These are phyloP conservation scores for Fusarium citri DNA, from an alignment of 2,329 filamentous ascomycete genomes.

Conservation along the genomic window DNA sequence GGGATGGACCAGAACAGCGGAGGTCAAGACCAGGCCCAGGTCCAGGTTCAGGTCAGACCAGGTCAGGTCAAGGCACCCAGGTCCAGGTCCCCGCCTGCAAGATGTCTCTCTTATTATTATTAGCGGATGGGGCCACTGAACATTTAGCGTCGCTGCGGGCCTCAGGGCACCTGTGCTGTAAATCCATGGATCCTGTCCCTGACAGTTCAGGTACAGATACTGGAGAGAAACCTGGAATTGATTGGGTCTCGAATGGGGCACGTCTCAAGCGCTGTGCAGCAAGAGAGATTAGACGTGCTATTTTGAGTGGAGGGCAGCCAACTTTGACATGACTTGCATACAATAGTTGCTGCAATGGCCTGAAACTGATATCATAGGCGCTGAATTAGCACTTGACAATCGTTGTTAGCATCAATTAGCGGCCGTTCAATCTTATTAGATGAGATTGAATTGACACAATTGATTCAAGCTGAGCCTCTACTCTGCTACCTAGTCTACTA, in stretches of 20 bases:
- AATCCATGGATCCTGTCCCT: constrained; percentile 15
- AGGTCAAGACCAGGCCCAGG: constrained; percentile 2
- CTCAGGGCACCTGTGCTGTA: constrained; percentile 33
- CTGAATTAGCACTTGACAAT: constrained; percentile 9
- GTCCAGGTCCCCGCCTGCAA: constrained; percentile 36
- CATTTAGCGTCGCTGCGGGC: constrained; percentile 45
- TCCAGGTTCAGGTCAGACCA: background rate
- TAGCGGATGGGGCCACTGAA: constrained; percentile 45
- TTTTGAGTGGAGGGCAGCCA: constrained; percentile 42
- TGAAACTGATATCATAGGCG: constrained; percentile 32
- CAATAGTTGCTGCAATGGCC: constrained; percentile 40
- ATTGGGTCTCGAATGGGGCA: constrained; percentile 39
- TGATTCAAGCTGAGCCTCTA: background rate
- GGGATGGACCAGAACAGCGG: constrained; percentile 4
- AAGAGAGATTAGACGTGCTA: constrained; percentile 44
- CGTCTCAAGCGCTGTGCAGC: constrained; percentile 43
- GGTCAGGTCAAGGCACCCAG: constrained; percentile 34
- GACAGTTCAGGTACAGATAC: constrained; percentile 18
- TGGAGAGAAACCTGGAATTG: constrained; percentile 32
- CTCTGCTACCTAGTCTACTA: background rate
- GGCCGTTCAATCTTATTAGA: background rate
- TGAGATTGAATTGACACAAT: constrained; percentile 17
- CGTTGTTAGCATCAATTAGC: background rate
- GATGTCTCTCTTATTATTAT: constrained; percentile 34
- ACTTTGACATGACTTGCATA: constrained; percentile 42